A percentile compares a stretch with the other conserved stretches of the same genome.
These are phyloP conservation scores for Corymbia maculata DNA, from an alignment of 345 rosid species.

Conservation along the genomic window DNA sequence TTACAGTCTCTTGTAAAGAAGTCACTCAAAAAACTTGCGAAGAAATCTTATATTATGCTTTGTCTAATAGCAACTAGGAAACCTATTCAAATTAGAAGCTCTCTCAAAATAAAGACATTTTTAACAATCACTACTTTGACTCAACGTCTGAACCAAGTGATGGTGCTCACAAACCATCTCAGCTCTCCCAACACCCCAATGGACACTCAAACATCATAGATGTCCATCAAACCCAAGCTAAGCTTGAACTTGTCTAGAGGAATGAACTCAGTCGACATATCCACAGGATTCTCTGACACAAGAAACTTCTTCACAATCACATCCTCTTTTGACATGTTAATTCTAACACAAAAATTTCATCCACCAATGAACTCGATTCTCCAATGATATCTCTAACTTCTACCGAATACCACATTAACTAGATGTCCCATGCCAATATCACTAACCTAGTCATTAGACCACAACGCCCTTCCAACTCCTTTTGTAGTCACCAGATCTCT, in stretches of 20 bases:
- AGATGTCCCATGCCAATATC: background rate
- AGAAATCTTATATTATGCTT: too few species aligned
- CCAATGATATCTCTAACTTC: background rate
- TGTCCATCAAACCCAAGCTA: background rate
- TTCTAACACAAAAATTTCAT: too few species aligned
- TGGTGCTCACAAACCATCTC: background rate
- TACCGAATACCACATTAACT: background rate
- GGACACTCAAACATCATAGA: background rate
- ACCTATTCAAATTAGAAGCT: background rate
- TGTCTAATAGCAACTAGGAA: background rate
- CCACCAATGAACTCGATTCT: background rate
- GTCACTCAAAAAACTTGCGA: background rate
- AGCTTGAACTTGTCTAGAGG: background rate
- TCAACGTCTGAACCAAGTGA: background rate
- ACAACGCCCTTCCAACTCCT: background rate
- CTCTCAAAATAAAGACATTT: background rate
- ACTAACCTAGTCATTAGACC: background rate
- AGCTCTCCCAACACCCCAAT: too few species aligned
- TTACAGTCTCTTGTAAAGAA: too few species aligned
- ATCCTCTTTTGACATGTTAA: too few species aligned
- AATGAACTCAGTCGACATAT: background rate
- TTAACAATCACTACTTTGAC: background rate
- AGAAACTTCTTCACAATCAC: background rate
- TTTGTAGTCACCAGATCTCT: background rate
- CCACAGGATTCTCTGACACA: background rate